Evolutionary conservation across 208 protist genomes (phyloP), one percentile per base, ranked within the genome.

Genomic region (Strigomonas galati): DNA sequence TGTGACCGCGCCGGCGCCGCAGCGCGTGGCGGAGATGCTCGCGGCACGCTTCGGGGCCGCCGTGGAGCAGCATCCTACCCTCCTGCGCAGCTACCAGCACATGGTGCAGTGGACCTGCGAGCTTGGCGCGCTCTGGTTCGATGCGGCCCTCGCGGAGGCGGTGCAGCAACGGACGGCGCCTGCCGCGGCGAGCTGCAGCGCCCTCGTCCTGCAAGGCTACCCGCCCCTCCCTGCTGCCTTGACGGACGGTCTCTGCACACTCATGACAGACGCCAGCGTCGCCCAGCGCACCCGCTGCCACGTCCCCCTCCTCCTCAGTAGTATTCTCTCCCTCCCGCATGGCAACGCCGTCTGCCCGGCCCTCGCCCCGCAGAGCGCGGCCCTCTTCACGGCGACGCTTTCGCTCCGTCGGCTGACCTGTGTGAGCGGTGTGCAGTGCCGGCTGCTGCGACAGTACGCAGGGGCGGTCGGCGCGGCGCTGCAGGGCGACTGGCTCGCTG

Each of bases 381-480:
- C 40, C 4, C 19, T 58, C 35, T 30, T 31, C 44, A 12, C 6
- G 9, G 26, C 78, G n/a, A 79, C 83, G 17, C 48, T 71, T 0
- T 31, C 46, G 30, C 62, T 89, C 28, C 58, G 65, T 0, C 67
- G 73, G 15, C 24, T 72, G 6, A 66, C 83, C 14, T 79, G 68
- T 27, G 83, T 88, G 35, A 73, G 73, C 65, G 86, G 76, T 9
- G 60, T 92, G 62, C 86, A 89, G 62, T 87, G 81, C 69, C 81
- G 79, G 5, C 74, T 92, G 40, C 62, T 92, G 48, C 58, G 64
- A 2, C 46, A 63, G 1, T 80, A 82, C 64, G 48, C 54, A 37
- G 67, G 21, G 9, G 70, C 67, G 21, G 62, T 49, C 51, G 35
- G 19, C 26, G 52, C 46, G 27, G 71, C 75, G 35, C 27, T 66